A percentile compares a stretch with the other conserved stretches of the same genome.
phyloP scores from a whole-genome alignment of 306 rosid species.

The Lathyrus tuberosus region DNA sequence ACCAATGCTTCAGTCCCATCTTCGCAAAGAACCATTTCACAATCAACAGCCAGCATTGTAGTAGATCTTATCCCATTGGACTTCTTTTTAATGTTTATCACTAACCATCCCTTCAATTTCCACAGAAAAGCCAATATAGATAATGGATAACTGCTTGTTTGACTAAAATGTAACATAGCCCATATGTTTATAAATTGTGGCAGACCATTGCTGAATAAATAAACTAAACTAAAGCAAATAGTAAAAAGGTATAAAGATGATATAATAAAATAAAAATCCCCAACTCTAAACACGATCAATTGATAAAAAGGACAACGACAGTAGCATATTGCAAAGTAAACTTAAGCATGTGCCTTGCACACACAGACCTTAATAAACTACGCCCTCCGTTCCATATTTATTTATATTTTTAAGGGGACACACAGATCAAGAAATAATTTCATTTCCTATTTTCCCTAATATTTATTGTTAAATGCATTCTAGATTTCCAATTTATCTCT shows the following conservation, averaged over 20 bases:
- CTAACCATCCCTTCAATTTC: conserved; percentile 71
- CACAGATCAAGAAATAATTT: not conserved
- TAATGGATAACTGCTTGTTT: conserved; percentile 9
- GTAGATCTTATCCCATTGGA: conserved; percentile 53
- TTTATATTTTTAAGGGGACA: not conserved
- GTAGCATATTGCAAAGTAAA: conserved; percentile 11
- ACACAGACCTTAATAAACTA: conserved; percentile 1
- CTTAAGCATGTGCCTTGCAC: not conserved
- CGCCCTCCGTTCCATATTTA: not conserved
- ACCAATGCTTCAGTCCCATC: conserved; percentile 88
- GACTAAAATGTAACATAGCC: not conserved
- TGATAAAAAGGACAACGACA: not conserved
- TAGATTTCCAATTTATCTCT: not conserved
- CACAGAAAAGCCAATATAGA: conserved; percentile 34
- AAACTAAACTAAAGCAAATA: conserved; percentile 5
- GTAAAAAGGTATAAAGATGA: conserved; percentile 5
- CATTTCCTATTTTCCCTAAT: not conserved
- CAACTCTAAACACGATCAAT: conserved; percentile 8
- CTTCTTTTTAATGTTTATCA: conserved; percentile 57
- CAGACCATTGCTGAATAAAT: conserved; percentile 5
- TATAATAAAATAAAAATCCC: not conserved
- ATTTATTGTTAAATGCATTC: no score
- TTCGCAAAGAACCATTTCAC: conserved; percentile 94
- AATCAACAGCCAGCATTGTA: conserved; percentile 78
- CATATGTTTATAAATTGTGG: conserved; percentile 20